Conservation (phyloP, 2,329 filamentous ascomycete species). For the Trichothecium roseum region DNA sequence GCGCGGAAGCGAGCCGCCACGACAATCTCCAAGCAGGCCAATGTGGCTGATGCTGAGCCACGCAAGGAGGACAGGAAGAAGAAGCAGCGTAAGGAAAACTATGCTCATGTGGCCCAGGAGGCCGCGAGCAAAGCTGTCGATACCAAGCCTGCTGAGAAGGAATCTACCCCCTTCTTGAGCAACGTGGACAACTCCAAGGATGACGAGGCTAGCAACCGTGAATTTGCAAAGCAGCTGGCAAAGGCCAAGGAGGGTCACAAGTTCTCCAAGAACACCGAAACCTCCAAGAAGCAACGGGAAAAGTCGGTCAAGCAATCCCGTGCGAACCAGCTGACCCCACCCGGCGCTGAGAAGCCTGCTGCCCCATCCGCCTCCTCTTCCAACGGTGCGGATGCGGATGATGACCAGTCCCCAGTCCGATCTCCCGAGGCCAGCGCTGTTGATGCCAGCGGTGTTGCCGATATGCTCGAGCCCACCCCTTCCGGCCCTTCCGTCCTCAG, state of each 20-base stretch:
- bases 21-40: conserved; percentile 17
- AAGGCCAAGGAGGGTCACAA: conserved; percentile 61
- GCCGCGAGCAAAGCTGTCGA: conserved; percentile 26
- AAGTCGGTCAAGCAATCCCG: conserved; percentile 63
- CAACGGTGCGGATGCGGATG: conserved; percentile 66
- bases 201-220: conserved; percentile 57
- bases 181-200: conserved; percentile 33
- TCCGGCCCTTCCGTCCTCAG: conserved; percentile 66
- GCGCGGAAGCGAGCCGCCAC: conserved; percentile 18
- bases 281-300: conserved; percentile 54
- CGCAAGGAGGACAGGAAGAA: conserved; percentile 33
- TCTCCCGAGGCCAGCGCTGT: conserved; percentile 53
- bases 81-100: conserved; percentile 34
- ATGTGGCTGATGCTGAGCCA: conserved; percentile 18
- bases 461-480: conserved; percentile 75
- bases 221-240: conserved; percentile 66
- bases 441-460: conserved; percentile 62
- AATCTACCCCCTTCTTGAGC: conserved; percentile 17
- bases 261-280: conserved; percentile 40
- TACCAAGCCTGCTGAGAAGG: conserved; percentile 9
- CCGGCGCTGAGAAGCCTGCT: conserved; percentile 32
- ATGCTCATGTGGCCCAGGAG: conserved; percentile 24
- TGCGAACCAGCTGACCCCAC: conserved; percentile 39
- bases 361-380: conserved; percentile 53
- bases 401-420: conserved; percentile 61